Conservation (phyloP, 2,329 filamentous ascomycete genomes). For the Pseudogymnoascus sp. region DNA sequence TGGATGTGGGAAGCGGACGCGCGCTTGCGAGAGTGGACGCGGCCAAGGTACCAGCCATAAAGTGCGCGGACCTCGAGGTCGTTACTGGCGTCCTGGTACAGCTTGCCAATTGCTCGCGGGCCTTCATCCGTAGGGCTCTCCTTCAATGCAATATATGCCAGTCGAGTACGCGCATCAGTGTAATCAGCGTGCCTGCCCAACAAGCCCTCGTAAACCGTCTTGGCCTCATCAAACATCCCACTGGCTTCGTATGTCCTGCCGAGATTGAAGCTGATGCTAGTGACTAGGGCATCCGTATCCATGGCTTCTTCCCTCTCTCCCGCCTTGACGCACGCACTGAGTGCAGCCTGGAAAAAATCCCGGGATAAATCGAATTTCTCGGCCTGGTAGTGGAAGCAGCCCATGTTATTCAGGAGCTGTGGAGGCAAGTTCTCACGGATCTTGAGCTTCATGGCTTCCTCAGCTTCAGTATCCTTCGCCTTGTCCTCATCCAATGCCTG, state of each 20-base stretch:
- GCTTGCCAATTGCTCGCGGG: conserved; percentile 71
- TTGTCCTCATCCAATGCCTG: conserved; percentile 58
- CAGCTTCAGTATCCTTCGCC: conserved; percentile 50
- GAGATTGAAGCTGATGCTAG: conserved; percentile 94
- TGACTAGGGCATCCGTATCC: conserved; percentile 86
- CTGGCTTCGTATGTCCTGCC: conserved; percentile 87
- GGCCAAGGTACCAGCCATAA: conserved; percentile 92
- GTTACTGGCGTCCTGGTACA: conserved; percentile 73
- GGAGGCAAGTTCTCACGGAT: conserved; percentile 76
- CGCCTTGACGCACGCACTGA: conserved; percentile 78
- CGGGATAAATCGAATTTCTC: conserved; percentile 74
- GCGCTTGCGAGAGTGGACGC: conserved; percentile 68
- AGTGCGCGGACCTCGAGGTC: conserved; percentile 88
- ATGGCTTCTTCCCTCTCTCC: conserved; percentile 64
- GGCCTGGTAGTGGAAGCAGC: conserved; percentile 84
- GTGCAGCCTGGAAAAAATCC: conserved; percentile 83
- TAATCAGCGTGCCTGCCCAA: conserved; percentile 82
- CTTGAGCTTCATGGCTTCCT: conserved; percentile 48
- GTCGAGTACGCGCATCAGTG: conserved; percentile 76
- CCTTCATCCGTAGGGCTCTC: conserved; percentile 77
- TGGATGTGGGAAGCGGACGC: conserved; percentile 57
- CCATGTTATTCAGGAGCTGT: conserved; percentile 93
- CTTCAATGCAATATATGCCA: conserved; percentile 82
- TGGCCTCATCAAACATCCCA: conserved; percentile 70
- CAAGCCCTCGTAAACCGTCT: conserved; percentile 79